phyloP scores from a whole-genome alignment of 2,329 filamentous ascomycete genomes.

The Lomentospora prolificans region DNA sequence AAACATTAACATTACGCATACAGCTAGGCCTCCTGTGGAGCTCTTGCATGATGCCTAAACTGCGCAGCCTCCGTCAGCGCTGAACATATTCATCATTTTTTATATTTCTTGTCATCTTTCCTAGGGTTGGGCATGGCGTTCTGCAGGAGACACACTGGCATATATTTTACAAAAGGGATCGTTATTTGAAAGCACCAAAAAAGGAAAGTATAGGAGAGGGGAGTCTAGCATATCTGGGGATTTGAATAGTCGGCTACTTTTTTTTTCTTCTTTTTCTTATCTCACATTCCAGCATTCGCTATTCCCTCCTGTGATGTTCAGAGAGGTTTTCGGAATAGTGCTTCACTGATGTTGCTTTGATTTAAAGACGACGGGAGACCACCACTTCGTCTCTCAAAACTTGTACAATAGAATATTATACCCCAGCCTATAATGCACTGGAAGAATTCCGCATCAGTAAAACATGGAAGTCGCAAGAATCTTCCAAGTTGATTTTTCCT shows the following conservation, averaged over 20 bases:
- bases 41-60: conserved; percentile 40
- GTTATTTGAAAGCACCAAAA: not conserved
- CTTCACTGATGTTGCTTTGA: not conserved
- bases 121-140: not conserved
- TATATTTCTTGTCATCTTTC: not conserved
- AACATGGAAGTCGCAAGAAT: too few species aligned
- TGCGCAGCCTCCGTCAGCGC: not conserved
- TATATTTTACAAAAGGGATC: not conserved
- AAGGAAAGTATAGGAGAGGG: not conserved
- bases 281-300: too few species aligned
- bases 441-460: too few species aligned
- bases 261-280: not conserved
- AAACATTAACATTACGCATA: conserved; percentile 46
- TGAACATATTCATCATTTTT: conserved; percentile 3
- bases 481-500: too few species aligned
- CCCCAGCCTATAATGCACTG: too few species aligned
- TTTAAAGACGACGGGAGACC: too few species aligned
- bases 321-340: too few species aligned
- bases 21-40: conserved; percentile 54
- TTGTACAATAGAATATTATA: not conserved
- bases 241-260: too few species aligned
- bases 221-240: not conserved
- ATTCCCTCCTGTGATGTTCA: too few species aligned
- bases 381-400: too few species aligned
- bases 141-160: not conserved